phyloP scores from a whole-genome alignment of 495 filamentous ascomycete species.

The Neurospora terricola region DNA sequence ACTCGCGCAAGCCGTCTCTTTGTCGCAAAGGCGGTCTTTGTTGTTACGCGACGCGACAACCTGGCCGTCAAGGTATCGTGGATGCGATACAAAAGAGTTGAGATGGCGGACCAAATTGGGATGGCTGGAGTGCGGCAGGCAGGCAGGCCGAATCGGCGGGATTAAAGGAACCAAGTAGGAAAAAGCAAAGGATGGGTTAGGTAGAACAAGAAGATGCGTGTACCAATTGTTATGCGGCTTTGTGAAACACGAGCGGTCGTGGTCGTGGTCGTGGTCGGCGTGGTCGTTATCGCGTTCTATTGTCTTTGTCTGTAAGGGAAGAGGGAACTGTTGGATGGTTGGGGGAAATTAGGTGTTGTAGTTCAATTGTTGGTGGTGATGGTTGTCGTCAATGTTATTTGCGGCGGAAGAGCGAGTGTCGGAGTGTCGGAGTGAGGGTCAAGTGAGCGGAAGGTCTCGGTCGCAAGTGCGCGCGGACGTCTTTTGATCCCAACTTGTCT shows the following conservation, averaged over 20 bases:
- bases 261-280: background rate
- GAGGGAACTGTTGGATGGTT: background rate
- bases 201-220: background rate
- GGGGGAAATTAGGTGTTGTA: background rate
- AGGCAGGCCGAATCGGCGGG: background rate
- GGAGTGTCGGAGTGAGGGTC: background rate
- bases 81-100: background rate
- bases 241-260: background rate
- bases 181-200: background rate
- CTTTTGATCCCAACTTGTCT: background rate
- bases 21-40: background rate
- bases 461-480: background rate
- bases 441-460: background rate
- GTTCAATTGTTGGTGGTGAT: background rate
- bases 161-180: background rate
- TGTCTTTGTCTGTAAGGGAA: background rate
- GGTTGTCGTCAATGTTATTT: background rate
- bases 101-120: background rate
- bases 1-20: background rate
- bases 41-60: background rate
- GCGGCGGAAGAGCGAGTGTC: background rate
- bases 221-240: background rate
- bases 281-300: background rate
- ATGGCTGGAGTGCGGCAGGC: background rate
- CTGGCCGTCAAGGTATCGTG: background rate